phyloP scores from a whole-genome alignment of 2,329 filamentous ascomycete species.

The Beauveria rudraprayagi region DNA sequence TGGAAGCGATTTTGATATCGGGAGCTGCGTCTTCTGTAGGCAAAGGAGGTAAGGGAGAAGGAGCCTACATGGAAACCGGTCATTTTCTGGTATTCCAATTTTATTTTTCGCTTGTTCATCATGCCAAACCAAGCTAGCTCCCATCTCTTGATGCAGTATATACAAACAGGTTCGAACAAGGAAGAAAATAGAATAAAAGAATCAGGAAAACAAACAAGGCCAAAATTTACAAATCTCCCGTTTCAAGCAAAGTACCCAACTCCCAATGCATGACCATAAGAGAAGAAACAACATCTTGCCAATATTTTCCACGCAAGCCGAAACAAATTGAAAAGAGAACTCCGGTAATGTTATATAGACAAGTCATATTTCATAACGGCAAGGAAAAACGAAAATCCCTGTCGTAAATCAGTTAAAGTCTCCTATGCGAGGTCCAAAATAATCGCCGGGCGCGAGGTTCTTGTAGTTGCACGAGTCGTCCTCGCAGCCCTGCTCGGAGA shows the following conservation, averaged over 20 bases:
- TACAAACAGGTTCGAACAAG: too few species aligned
- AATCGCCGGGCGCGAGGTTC: constrained; percentile 26
- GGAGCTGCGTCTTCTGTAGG: too few species aligned
- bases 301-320: neutral
- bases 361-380: neutral
- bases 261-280: neutral
- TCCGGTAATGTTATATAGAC: constrained; percentile 1
- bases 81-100: too few species aligned
- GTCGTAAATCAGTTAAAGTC: constrained; percentile 24
- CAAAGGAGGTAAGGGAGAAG: too few species aligned
- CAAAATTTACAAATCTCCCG: neutral
- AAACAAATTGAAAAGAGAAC: neutral
- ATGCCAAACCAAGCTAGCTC: too few species aligned
- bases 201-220: too few species aligned
- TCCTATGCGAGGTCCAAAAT: constrained; percentile 33
- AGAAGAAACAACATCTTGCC: neutral
- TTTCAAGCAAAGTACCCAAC: neutral
- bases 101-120: too few species aligned
- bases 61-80: too few species aligned
- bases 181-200: too few species aligned
- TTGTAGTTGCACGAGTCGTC: constrained; percentile 30
- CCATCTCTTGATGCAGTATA: too few species aligned
- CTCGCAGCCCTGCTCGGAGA: constrained; percentile 34
- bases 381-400: constrained; percentile 5
- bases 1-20: too few species aligned